Evolutionary conservation across 768 basidiomycete genomes (phyloP).

Genomic region (Lactifluus hygrophoroides): DNA sequence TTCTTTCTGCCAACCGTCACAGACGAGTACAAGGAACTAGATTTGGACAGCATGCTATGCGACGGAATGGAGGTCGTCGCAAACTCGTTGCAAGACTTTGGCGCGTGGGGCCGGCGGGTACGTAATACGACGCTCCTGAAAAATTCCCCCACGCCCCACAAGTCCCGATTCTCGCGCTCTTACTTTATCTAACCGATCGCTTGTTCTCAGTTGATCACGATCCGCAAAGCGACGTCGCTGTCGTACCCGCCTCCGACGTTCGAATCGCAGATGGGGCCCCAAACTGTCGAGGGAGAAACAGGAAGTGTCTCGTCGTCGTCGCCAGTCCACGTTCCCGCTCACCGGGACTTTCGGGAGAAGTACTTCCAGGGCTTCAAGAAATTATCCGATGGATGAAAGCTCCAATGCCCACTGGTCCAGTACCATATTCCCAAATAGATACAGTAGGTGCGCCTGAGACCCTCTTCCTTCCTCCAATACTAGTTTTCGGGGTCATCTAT

Average conservation of each 20-base stretch:
- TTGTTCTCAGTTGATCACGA: constrained; percentile 68
- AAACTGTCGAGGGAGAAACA: background rate
- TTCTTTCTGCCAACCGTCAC: constrained; percentile 93
- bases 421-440: background rate
- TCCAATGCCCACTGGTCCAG: background rate
- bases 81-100: constrained; percentile 89
- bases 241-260: constrained; percentile 50
- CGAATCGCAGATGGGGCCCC: constrained; percentile 23
- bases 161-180: too few relatives aligned
- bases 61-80: constrained; percentile 84
- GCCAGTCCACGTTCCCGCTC: constrained; percentile 57
- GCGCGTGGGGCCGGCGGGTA: constrained; percentile 89
- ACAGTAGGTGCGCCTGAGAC: background rate
- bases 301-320: background rate
- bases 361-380: constrained; percentile 79
- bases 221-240: constrained; percentile 54
- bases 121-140: constrained; percentile 26
- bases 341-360: constrained; percentile 81
- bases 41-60: constrained; percentile 68
- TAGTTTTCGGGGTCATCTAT: background rate
- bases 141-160: too few relatives aligned
- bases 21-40: constrained; percentile 84
- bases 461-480: too few relatives aligned
- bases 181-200: background rate
- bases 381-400: constrained; percentile 9